Evolutionary conservation across 306 rosid genomes (phyloP).

Genomic region (Malus orientalis): DNA sequence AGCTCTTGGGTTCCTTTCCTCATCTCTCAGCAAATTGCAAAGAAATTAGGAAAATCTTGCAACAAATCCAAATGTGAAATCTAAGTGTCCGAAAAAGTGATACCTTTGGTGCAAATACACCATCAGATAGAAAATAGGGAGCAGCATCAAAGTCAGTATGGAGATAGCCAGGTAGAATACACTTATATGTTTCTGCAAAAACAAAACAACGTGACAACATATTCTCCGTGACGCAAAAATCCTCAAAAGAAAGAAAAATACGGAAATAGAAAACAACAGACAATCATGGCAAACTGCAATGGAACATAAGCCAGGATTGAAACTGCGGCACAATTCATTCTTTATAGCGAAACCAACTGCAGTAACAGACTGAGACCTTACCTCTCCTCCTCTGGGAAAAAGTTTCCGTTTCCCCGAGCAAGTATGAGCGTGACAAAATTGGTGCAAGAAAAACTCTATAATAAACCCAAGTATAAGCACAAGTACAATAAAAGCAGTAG

Average conservation of each 20-base stretch:
- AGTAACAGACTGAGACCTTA: constrained; percentile 23
- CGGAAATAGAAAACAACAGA: not conserved
- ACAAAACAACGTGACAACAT: constrained; percentile 6
- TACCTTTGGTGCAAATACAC: constrained; percentile 79
- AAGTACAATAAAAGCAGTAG: not conserved
- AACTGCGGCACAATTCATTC: not conserved
- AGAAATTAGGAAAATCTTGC: constrained; percentile 3
- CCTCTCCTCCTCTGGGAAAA: constrained; percentile 85
- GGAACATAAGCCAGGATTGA: not conserved
- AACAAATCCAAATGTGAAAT: constrained; percentile 11
- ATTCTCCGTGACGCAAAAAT: not conserved
- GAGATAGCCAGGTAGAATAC: constrained; percentile 66
- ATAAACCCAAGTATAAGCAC: constrained; percentile 20
- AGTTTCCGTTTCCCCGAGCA: constrained; percentile 80
- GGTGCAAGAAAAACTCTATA: constrained; percentile 81
- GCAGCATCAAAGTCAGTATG: constrained; percentile 76
- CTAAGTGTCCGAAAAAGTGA: constrained; percentile 2
- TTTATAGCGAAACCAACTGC: not conserved
- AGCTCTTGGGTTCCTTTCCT: constrained; percentile 62
- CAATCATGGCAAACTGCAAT: not conserved
- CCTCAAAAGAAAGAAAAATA: not conserved
- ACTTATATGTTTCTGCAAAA: constrained; percentile 51
- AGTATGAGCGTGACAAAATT: constrained; percentile 85
- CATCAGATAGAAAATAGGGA: constrained; percentile 73
- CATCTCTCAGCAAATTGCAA: constrained; percentile 55